Base-by-base conservation (phyloP, 2,329 filamentous ascomycete species). In the Penicillium occitanis region DNA sequence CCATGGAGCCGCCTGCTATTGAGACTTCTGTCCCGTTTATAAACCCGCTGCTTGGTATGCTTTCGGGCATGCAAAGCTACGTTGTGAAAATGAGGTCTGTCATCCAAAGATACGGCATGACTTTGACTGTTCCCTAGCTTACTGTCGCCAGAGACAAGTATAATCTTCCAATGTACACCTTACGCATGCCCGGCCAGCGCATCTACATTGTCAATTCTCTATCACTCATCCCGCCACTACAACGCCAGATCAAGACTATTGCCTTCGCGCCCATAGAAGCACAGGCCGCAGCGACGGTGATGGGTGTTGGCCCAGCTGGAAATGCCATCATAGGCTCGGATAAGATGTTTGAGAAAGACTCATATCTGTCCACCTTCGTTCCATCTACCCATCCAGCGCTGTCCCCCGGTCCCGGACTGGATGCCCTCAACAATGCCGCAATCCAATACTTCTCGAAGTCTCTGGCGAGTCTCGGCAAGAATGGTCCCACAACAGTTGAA, bases 81-180 rank as follows among this genome's bases (percentile, higher is more conserved):
- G 8, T 46, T 60, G 57, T 60, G 57, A 44, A 44, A 60, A 44
- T 60, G 35, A 60, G 57, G 57, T 60, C 35, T 28, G 57, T 44
- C 37, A 44, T 44, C 37, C 57, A 22, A 35, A 10, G 33, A 35
- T 35, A 10, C 33, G 33, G 33, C 33, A 13, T 35, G 33, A 10
- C 33, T 35, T 35, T 35, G 33, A 35, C 33, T 35, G 8, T 35
- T 11, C 8, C 8, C 33, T 11, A 35, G 33, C 33, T 35, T 11
- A 35, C 33, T 35, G 33, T 28, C 17, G 22, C 37, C 22, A 60
- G 57, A 60, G 57, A 60, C 57, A 60, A 60, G 57, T 60, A 60
- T n/a, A 6, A 44, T 28, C 57, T 60, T 44, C 57, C 57, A 46
- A 60, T 58, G 22, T 53, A 30, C 48, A 82, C 42, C 80, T 58